Base-by-base conservation (phyloP, 192 early-diverging fungal species). In the Kickxella alabastrina region DNA sequence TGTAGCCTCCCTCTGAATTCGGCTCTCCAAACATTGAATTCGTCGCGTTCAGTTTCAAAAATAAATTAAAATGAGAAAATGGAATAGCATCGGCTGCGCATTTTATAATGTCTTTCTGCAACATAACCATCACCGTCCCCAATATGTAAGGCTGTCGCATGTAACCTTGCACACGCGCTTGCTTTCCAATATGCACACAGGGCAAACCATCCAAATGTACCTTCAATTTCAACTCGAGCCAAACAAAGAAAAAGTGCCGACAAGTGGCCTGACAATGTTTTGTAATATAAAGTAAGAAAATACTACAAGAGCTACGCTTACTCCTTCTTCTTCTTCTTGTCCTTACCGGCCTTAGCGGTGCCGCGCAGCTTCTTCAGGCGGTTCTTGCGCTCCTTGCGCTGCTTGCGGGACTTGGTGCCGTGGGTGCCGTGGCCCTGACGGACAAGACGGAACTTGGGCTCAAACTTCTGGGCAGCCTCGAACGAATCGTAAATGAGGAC, bases 341-440 rank as follows among this genome's bases (percentile, higher is more conserved):
- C 64, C 53, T 78, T 82, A 77, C 85, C 86, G 77, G 79, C 76
- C 87, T 95, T 98, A 80, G 89, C 92, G 78, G 92, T 93, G 77
- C 94, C 94, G 67, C 88, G 84, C 85, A 94, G 81, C 88, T 94
- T 98, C 92, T 98, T 98, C 75, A 83, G 75, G 70, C 96, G 84
- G 91, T 98, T 98, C 88, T 95, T 95, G 75, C 88, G 85, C 78
- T 98, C 93, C 91, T 95, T 98, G 71, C 92, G 88, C 81, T 98
- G 96, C 85, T 96, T 98, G 80, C 90, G 90, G 47, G 91, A 84
- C 52, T 80, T 81, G 71, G 83, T 86, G 66, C 75, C 63, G 60
- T 76, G 60, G 66, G 82, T 86, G 60, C 75, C 83, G 60, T 48
- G 65, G 79, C 88, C 81, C 53, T 85, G 71, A 49, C 95, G 81